Conservation (phyloP, 305 asterid genomes). For the Fraxinus sp. region DNA sequence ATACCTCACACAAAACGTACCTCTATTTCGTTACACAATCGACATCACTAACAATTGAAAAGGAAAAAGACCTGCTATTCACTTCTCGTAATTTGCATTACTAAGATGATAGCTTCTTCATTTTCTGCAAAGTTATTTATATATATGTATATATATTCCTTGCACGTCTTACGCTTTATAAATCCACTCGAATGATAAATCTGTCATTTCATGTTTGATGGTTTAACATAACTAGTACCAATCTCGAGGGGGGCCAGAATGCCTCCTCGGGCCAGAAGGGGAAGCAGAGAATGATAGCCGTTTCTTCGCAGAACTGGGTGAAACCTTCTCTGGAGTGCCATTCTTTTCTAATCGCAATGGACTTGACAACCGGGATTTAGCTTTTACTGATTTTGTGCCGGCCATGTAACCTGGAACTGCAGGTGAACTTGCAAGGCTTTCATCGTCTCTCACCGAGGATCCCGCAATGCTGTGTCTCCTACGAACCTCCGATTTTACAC, state of each 20-base stretch:
- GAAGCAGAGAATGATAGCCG: slow-evolving; percentile 71
- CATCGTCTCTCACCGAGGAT: slow-evolving; percentile 73
- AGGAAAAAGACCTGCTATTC: neutral
- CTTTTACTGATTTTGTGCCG: slow-evolving; percentile 64
- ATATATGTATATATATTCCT: neutral
- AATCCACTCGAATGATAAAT: neutral
- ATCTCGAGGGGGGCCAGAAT: slow-evolving; percentile 58
- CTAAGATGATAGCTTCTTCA: neutral
- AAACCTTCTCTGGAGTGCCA: slow-evolving; percentile 49
- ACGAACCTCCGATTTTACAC: slow-evolving; percentile 56
- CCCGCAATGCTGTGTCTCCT: slow-evolving; percentile 73
- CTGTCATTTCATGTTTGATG: slow-evolving; percentile 18
- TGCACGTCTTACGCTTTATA: neutral
- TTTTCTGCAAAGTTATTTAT: neutral
- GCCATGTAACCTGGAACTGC: slow-evolving; percentile 62
- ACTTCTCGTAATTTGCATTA: neutral
- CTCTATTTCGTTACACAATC: neutral
- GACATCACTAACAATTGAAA: neutral
- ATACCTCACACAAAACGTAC: neutral
- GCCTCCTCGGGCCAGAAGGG: slow-evolving; percentile 61
- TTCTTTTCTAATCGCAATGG: slow-evolving; percentile 46
- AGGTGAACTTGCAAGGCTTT: slow-evolving; percentile 61
- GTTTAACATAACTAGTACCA: slow-evolving; percentile 33
- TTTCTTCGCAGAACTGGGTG: slow-evolving; percentile 58
- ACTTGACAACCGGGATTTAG: slow-evolving; percentile 57